phyloP scores from a whole-genome alignment of 148 eudicot species.

The Bassia scoparia region DNA sequence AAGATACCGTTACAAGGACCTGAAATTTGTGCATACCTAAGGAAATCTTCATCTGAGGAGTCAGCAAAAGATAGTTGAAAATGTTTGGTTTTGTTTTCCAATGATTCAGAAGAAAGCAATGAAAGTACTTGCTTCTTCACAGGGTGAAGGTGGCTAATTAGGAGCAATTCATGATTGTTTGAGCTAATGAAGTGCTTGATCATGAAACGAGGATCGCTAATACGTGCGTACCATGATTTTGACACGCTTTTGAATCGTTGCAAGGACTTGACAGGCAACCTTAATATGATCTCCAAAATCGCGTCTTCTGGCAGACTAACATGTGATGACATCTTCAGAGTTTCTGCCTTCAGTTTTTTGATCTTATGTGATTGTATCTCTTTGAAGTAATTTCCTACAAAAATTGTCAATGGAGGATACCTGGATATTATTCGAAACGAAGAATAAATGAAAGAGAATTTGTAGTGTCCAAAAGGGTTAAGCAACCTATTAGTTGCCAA shows the following conservation, averaged over 20 bases:
- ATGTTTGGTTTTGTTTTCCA: conserved; percentile 1
- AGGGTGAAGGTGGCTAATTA: conserved; percentile 26
- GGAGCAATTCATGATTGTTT: conserved; percentile 23
- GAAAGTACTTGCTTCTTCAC: conserved; percentile 24
- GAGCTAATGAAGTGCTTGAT: conserved; percentile 16
- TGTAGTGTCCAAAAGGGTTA: neutral
- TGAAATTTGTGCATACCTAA: conserved; percentile 17
- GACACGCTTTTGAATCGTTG: conserved; percentile 25
- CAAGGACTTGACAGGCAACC: conserved; percentile 33
- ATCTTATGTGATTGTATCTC: neutral
- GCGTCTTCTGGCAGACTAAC: conserved; percentile 24
- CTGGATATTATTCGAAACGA: neutral
- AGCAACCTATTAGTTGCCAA: neutral
- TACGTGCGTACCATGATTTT: conserved; percentile 27
- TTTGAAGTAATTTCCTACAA: neutral
- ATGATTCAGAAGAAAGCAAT: conserved; percentile 5
- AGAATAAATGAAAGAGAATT: neutral
- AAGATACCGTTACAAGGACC: conserved; percentile 36
- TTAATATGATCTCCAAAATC: conserved; percentile 23
- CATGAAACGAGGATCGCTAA: conserved; percentile 22
- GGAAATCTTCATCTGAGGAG: conserved; percentile 2
- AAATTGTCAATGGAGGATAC: neutral
- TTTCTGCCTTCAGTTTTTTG: neutral
- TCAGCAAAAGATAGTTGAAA: conserved; percentile 13
- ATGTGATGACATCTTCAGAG: conserved; percentile 4